These are phyloP conservation scores for Boletus speciosus DNA, from an alignment of 768 basidiomycete genomes.

Conservation along the genomic window DNA sequence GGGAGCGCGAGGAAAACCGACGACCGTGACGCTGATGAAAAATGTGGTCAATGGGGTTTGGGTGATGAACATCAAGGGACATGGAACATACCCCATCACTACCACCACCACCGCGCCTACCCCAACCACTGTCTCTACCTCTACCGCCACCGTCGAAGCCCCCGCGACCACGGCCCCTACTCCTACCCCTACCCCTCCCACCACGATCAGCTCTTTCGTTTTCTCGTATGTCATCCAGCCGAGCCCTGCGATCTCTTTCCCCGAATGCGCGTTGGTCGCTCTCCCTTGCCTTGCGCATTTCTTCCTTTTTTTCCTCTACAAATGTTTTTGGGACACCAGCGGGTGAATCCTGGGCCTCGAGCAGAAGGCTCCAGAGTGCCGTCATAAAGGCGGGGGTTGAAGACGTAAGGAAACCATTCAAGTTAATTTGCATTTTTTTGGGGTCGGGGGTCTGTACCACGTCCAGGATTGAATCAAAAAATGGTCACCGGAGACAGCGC, in stretches of 20 bases:
- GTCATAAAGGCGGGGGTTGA: slow-evolving; percentile 86
- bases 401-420: slow-evolving; percentile 89
- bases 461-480: neutral
- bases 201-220: slow-evolving; percentile 47
- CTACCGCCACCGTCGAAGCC: slow-evolving; percentile 49
- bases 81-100: slow-evolving; percentile 7
- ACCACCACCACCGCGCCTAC: slow-evolving; percentile 52
- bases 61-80: slow-evolving; percentile 1
- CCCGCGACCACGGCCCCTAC: slow-evolving; percentile 50
- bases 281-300: slow-evolving; percentile 71
- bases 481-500: too few relatives aligned
- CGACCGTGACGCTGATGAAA: slow-evolving; percentile 42
- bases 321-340: slow-evolving; percentile 89
- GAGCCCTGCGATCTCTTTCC: slow-evolving; percentile 65
- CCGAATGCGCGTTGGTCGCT: slow-evolving; percentile 63
- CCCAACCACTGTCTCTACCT: slow-evolving; percentile 62
- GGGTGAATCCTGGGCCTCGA: slow-evolving; percentile 87
- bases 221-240: slow-evolving; percentile 67
- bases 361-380: slow-evolving; percentile 83
- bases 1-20: slow-evolving; percentile 42
- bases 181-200: slow-evolving; percentile 57
- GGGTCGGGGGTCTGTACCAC: slow-evolving; percentile 76
- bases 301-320: slow-evolving; percentile 89
- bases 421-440: slow-evolving; percentile 90
- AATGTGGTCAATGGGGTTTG: slow-evolving; percentile 6